Base-by-base conservation (phyloP, 257 asterid genomes). In the Solanum bulbocastanum region DNA sequence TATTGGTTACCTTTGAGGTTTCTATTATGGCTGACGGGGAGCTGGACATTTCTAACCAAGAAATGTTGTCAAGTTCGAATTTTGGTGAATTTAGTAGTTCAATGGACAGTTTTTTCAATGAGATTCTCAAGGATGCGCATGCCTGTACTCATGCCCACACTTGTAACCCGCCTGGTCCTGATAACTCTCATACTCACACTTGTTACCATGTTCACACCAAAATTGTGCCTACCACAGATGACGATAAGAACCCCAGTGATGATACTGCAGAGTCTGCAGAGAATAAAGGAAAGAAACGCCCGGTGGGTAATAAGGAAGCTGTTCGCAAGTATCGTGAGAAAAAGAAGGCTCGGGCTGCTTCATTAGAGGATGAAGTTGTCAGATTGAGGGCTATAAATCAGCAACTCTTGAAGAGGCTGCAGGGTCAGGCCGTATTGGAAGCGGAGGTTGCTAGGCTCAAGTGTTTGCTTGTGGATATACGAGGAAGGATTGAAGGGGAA, bases 401-500 rank as follows among this genome's bases (percentile, higher is more conserved):
- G 92, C 98, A 95, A 91, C 92, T 97, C 44, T 85, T 97, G 91
- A 97, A 97, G 96, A 93, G 98, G 91, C 90, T 97, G 62, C 99
- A 97, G 87, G 93, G 97, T 36, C 99, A 94, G 92, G 92, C 98
- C 56, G 87, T 93, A 82, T 87, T 97, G 90, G 99, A 97, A 93
- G 98, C 99, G 72, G 99, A 97, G 93, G 89, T 95, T 86, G 94
- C 98, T 23, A 90, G 99, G 91, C 96, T 97, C 39, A 97, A 96
- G 94, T 97, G 98, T 89, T 91, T 97, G 94, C 98, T 97, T 56
- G 99, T 97, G 75, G 99, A 97, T 87, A 93, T 97, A 15, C 91
- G 99, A 87, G 99, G 99, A 87, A 94, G 99, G 90, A 94, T 97
- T 23, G 99, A 97, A 91, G 99, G 99, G 23, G 99, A 96, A 90